phyloP scores from a whole-genome alignment of 257 asterid species.

The Solanum bulbocastanum region DNA sequence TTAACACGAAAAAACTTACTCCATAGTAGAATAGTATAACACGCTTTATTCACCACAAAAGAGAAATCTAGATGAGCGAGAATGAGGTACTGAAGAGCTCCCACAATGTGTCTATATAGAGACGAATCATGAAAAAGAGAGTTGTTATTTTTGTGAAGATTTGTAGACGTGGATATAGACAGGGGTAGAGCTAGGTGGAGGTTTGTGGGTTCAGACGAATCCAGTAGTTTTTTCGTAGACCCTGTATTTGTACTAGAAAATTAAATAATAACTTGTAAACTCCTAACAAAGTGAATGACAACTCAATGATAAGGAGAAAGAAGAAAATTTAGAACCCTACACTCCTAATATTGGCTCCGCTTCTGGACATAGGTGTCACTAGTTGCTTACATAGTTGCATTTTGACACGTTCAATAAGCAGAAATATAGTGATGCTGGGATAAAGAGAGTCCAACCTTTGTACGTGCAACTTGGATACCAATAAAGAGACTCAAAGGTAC shows the following conservation, averaged over 20 bases:
- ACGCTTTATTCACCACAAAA: not conserved
- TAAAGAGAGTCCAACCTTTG: not conserved
- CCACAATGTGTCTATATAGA: not conserved
- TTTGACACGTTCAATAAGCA: not conserved
- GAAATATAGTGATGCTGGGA: not conserved
- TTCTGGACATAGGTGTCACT: not conserved
- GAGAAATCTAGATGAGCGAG: not conserved
- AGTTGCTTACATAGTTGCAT: not conserved
- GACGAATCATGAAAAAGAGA: not conserved
- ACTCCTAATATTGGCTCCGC: too few species aligned
- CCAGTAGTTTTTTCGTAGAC: too few species aligned
- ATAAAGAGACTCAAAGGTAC: not conserved
- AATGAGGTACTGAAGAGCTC: not conserved
- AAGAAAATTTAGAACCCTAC: too few species aligned
- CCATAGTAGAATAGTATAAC: too few species aligned
- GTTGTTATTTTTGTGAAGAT: not conserved
- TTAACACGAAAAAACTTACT: too few species aligned
- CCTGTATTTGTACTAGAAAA: too few species aligned
- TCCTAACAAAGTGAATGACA: too few species aligned
- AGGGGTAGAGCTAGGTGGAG: too few species aligned
- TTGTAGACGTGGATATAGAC: not conserved
- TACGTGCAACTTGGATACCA: not conserved
- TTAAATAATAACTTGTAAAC: too few species aligned
- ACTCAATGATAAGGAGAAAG: too few species aligned
- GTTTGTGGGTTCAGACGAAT: too few species aligned